Conservation (phyloP, 345 rosid species). For the Boechera stricta region DNA sequence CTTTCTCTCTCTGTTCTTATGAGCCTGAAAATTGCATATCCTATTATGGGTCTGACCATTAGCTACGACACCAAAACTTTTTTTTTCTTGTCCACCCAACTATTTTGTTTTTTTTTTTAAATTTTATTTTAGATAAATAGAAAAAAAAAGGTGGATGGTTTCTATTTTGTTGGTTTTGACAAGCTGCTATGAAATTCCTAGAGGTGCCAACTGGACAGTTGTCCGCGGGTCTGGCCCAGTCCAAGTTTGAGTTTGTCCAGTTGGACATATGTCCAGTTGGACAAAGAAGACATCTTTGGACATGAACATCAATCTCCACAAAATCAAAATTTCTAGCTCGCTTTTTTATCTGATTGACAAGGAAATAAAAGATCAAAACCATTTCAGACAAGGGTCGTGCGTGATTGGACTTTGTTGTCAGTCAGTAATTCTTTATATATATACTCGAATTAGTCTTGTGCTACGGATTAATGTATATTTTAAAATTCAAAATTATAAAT, state of each 20-base stretch:
- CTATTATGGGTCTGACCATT: conserved; percentile 15
- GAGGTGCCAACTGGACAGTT: too few species aligned
- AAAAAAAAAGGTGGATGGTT: conserved; percentile 9
- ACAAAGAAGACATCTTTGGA: too few species aligned
- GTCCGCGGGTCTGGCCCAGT: too few species aligned
- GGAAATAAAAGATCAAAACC: neutral
- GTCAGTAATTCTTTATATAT: neutral
- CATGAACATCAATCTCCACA: too few species aligned
- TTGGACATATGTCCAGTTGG: too few species aligned
- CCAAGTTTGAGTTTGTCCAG: too few species aligned
- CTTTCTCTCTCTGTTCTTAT: conserved; percentile 1
- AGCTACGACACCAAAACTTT: conserved; percentile 17
- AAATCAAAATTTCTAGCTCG: neutral
- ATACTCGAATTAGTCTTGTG: too few species aligned
- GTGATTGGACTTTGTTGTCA: neutral
- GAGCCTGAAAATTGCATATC: conserved; percentile 7
- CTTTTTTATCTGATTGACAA: neutral
- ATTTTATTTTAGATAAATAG: neutral
- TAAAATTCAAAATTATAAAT: too few species aligned
- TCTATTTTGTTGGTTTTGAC: neutral
- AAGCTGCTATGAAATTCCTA: neutral
- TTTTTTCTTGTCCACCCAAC: neutral
- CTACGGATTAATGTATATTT: too few species aligned
- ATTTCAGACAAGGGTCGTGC: neutral
- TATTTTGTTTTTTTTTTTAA: neutral